These are phyloP conservation scores for Oropetium thomaeum DNA, from an alignment of 176 grass and related monocot species.

Conservation along the genomic window DNA sequence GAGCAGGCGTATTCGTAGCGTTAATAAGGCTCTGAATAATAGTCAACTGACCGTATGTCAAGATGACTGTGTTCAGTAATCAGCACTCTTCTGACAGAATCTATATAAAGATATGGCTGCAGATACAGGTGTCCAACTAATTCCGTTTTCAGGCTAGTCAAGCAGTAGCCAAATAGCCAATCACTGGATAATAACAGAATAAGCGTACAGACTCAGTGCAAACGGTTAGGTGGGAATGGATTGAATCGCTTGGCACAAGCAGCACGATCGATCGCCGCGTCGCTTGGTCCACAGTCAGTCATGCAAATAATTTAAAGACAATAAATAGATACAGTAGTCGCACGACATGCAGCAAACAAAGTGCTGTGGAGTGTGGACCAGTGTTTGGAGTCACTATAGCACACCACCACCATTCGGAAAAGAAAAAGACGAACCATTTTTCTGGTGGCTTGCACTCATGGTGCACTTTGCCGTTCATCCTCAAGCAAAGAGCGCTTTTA, in stretches of 20 bases:
- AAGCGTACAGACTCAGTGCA: background rate
- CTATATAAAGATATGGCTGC: too few relatives aligned
- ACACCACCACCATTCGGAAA: background rate
- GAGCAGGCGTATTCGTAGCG: too few relatives aligned
- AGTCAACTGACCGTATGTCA: too few relatives aligned
- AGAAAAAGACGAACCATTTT: background rate
- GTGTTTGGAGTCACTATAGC: background rate
- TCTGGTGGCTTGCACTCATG: background rate
- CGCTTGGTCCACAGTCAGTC: slow-evolving; percentile 11
- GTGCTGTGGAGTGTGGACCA: background rate
- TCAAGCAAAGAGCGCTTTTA: too few relatives aligned
- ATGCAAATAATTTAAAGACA: background rate
- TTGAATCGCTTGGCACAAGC: background rate
- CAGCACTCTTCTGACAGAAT: too few relatives aligned
- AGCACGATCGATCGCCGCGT: background rate
- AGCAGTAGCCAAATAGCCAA: background rate
- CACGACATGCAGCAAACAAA: background rate
- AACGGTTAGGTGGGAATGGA: background rate
- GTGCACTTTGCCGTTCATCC: background rate
- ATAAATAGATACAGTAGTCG: too few relatives aligned
- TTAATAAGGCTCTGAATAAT: too few relatives aligned
- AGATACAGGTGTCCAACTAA: background rate
- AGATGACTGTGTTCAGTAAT: too few relatives aligned
- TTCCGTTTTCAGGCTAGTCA: background rate
- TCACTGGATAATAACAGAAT: background rate